These are phyloP conservation scores for Annulohypoxylon truncatum DNA, from an alignment of 2,329 filamentous ascomycete species.

Conservation along the genomic window DNA sequence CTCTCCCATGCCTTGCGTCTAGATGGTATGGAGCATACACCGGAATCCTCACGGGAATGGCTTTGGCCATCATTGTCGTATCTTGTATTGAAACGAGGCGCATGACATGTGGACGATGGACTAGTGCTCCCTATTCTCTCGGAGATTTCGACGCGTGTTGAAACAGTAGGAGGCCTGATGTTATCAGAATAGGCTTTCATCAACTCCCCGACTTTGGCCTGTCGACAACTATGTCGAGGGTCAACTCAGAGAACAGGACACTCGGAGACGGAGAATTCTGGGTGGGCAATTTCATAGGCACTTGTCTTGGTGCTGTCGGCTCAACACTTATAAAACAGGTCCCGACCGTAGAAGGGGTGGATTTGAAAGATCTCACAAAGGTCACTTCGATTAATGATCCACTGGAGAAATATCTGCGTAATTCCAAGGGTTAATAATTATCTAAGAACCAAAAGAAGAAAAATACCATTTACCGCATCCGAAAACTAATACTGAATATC, in stretches of 20 bases:
- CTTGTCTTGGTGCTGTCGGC: neutral
- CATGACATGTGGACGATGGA: conserved; percentile 40
- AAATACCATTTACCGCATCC: neutral
- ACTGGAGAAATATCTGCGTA: neutral
- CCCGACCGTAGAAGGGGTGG: neutral
- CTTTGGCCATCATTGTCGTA: conserved; percentile 24
- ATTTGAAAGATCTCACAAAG: neutral
- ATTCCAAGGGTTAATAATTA: neutral
- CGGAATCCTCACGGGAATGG: conserved; percentile 20
- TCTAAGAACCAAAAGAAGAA: neutral
- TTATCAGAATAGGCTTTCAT: neutral
- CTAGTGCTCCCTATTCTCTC: conserved; percentile 14
- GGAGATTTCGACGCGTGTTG: neutral
- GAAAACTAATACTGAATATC: neutral
- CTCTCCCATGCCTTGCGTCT: conserved; percentile 39
- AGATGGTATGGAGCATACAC: conserved; percentile 47
- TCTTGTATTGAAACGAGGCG: conserved; percentile 41
- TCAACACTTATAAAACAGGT: conserved; percentile 5
- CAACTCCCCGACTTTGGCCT: conserved; percentile 3
- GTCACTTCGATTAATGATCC: neutral
- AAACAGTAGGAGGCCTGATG: neutral
- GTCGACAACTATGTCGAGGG: neutral
- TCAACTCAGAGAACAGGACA: neutral
- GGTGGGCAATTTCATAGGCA: conserved; percentile 18
- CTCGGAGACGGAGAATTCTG: conserved; percentile 13